Evolutionary conservation across 164 flowering plant genomes (phyloP).

Genomic region (Protea cynaroides): DNA sequence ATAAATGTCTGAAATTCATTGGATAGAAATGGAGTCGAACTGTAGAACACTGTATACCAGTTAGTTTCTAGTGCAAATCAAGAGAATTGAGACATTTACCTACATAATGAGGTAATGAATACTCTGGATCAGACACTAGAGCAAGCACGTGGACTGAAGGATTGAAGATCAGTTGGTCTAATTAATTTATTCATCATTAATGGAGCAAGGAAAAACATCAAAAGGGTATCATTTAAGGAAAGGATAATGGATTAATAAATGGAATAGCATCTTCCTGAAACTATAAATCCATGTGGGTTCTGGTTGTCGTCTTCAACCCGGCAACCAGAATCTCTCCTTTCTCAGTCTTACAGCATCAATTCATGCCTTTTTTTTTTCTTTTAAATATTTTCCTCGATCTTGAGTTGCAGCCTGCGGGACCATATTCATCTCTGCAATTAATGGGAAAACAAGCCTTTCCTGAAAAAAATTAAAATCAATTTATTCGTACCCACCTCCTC

Average conservation of each 20-base stretch:
- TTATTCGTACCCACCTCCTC: not conserved
- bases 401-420: slow-evolving; percentile 4
- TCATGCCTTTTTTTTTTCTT: not conserved
- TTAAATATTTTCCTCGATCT: not conserved
- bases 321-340: slow-evolving; percentile 16
- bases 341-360: not conserved
- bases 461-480: not conserved
- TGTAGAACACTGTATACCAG: too few species aligned
- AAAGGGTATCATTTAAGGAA: not conserved
- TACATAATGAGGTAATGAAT: too few species aligned
- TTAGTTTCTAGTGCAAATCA: too few species aligned
- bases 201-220: too few species aligned
- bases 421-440: slow-evolving; percentile 5
- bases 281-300: not conserved
- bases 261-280: too few species aligned
- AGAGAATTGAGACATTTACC: too few species aligned
- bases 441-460: not conserved
- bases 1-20: too few species aligned
- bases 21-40: too few species aligned
- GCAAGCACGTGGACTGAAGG: too few species aligned
- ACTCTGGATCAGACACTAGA: too few species aligned
- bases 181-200: too few species aligned
- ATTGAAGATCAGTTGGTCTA: too few species aligned
- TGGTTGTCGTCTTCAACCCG: slow-evolving; percentile 2
- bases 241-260: not conserved